Percentiles rank a stretch among this genome's conserved stretches.
Conservation (phyloP, 768 basidiomycete species). For the Pholiota conissans region DNA sequence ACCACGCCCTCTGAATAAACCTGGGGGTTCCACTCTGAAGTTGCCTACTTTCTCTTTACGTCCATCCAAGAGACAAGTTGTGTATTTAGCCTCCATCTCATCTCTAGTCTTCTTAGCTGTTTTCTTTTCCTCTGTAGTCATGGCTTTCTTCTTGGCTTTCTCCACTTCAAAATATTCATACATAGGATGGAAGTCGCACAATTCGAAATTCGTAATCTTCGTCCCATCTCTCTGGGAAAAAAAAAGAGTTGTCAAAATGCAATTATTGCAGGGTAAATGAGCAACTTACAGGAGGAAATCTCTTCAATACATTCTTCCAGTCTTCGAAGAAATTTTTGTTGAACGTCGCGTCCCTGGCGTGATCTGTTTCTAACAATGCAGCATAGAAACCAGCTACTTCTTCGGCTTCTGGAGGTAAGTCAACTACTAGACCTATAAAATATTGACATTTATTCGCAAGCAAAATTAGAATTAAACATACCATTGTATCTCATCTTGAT, state of each 20-base stretch:
- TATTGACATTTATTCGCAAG: slow-evolving; percentile 3
- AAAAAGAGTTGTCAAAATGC: slow-evolving; percentile 6
- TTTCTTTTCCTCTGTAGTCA: slow-evolving; percentile 89
- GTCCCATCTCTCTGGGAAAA: slow-evolving; percentile 77
- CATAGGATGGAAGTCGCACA: slow-evolving; percentile 95
- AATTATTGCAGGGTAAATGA: not conserved
- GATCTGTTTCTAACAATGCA: slow-evolving; percentile 89
- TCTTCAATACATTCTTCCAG: slow-evolving; percentile 74
- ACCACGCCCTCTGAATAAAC: slow-evolving; percentile 96
- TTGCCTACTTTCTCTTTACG: slow-evolving; percentile 98
- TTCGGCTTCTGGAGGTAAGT: slow-evolving; percentile 84
- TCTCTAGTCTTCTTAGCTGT: slow-evolving; percentile 85
- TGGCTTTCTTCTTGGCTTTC: slow-evolving; percentile 88
- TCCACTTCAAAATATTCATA: slow-evolving; percentile 90
- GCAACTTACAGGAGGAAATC: slow-evolving; percentile 70
- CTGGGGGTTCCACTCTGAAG: slow-evolving; percentile 97
- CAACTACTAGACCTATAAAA: slow-evolving; percentile 66
- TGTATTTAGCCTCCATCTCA: slow-evolving; percentile 80
- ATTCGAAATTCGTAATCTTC: slow-evolving; percentile 71
- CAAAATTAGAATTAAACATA: slow-evolving; percentile 32
- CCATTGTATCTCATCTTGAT: slow-evolving; percentile 97
- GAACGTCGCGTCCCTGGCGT: slow-evolving; percentile 85
- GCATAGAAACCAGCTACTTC: slow-evolving; percentile 98
- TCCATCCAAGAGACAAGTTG: slow-evolving; percentile 86
- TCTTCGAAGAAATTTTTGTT: slow-evolving; percentile 96